Percentiles rank a stretch among this genome's conserved stretches.
Evolutionary conservation across 106 monocot species (phyloP).

Genomic region (Dioscorea zingiberensis): DNA sequence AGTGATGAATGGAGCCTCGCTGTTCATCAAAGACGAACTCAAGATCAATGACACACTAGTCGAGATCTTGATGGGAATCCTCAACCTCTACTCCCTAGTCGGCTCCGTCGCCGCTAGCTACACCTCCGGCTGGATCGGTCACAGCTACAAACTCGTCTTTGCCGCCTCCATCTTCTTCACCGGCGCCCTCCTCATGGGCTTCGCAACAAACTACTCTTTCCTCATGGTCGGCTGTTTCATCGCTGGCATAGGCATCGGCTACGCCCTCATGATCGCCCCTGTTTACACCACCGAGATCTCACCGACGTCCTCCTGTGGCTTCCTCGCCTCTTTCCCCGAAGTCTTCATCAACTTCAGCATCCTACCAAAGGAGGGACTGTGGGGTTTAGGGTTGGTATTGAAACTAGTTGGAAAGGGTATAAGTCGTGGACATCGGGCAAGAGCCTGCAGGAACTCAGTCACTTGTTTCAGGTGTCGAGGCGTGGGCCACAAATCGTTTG

Average conservation of each 20-base stretch:
- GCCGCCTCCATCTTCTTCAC: conserved; percentile 22
- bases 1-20: conserved; percentile 24
- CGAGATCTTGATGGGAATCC: conserved; percentile 15
- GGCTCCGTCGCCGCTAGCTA: conserved; percentile 22
- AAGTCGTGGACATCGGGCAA: too few species aligned
- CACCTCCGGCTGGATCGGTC: conserved; percentile 27
- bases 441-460: too few species aligned
- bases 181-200: conserved; percentile 19
- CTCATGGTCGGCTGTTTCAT: conserved; percentile 26
- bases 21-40: conserved; percentile 30
- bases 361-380: too few species aligned
- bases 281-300: conserved; percentile 40
- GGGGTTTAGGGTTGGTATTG: too few species aligned
- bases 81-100: conserved; percentile 21
- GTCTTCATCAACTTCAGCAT: conserved; percentile 35
- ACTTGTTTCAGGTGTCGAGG: too few species aligned
- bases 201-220: conserved; percentile 21
- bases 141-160: conserved; percentile 18
- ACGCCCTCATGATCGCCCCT: conserved; percentile 41
- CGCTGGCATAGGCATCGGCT: conserved; percentile 30
- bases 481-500: too few species aligned
- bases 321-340: conserved; percentile 39
- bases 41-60: conserved; percentile 17
- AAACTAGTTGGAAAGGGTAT: too few species aligned
- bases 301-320: conserved; percentile 24